phyloP scores from a whole-genome alignment of 495 filamentous ascomycete species.

The Penicillium parvum region DNA sequence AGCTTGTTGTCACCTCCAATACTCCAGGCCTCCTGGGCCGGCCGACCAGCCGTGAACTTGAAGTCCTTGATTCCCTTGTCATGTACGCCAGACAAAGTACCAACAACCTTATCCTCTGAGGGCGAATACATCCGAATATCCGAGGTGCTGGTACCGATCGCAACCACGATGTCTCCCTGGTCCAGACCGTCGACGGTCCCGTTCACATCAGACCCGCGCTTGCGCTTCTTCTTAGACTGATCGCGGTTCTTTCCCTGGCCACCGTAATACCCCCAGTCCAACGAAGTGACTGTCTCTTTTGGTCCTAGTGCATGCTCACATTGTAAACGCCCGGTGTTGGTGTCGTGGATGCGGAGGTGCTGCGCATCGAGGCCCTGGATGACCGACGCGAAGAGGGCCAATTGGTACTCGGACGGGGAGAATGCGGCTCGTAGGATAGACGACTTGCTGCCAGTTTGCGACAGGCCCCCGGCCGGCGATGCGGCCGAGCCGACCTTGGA shows the following conservation, averaged over 20 bases:
- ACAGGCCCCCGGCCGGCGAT: constrained; percentile 36
- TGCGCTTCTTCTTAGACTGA: constrained; percentile 55
- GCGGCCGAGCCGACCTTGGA: constrained; percentile 47
- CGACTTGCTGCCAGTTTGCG: constrained; percentile 40
- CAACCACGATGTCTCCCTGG: constrained; percentile 45
- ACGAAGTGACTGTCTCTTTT: constrained; percentile 49
- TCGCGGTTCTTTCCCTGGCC: constrained; percentile 31
- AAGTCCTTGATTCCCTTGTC: constrained; percentile 53
- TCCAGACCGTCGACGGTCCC: constrained; percentile 33
- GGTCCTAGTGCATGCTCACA: constrained; percentile 52
- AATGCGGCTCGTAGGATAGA: constrained; percentile 52
- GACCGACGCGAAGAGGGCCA: constrained; percentile 56
- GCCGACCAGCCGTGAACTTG: constrained; percentile 47
- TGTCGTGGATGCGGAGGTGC: constrained; percentile 57
- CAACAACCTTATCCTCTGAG: constrained; percentile 46
- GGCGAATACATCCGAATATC: constrained; percentile 54
- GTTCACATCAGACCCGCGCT: constrained; percentile 46
- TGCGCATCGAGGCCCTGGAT: constrained; percentile 57
- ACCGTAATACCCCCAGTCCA: constrained; percentile 53
- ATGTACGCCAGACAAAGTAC: constrained; percentile 48
- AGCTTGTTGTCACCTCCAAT: constrained; percentile 56
- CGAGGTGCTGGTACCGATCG: constrained; percentile 51
- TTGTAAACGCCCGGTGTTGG: constrained; percentile 51
- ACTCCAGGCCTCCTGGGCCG: constrained; percentile 52
- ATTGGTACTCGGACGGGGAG: constrained; percentile 51